Evolutionary conservation across 768 basidiomycete species (phyloP).

Genomic region (Kwoniella newhampshirensis): DNA sequence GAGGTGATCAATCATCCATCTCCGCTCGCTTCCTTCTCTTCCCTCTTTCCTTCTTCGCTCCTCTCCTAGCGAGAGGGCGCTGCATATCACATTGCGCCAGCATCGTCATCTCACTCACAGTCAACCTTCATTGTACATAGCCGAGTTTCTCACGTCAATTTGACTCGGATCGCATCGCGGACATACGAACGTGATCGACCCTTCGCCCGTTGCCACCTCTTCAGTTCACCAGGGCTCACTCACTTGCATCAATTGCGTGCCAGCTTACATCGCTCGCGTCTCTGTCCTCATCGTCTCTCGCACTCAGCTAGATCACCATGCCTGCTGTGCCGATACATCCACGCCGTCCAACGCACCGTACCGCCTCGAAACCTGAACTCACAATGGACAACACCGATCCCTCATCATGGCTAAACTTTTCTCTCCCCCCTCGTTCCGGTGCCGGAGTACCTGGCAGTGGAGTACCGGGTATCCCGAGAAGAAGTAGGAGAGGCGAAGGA

Average conservation of each 20-base stretch:
- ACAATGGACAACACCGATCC: constrained; percentile 28
- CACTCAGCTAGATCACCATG: constrained; percentile 2
- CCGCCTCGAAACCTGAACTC: constrained; percentile 13
- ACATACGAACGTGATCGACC: neutral
- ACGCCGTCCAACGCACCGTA: neutral
- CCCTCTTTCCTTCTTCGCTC: constrained; percentile 7
- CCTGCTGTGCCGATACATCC: constrained; percentile 11
- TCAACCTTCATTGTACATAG: neutral
- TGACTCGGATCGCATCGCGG: neutral
- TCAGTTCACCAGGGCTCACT: neutral
- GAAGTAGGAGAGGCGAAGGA: constrained; percentile 65
- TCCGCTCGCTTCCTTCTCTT: neutral
- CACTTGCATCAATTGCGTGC: neutral
- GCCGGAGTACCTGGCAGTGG: constrained; percentile 38
- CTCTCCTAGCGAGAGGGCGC: constrained; percentile 17
- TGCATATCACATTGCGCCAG: neutral
- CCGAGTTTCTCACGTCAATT: too few species aligned
- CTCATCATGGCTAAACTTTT: constrained; percentile 72
- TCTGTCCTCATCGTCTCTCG: neutral
- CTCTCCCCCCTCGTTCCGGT: constrained; percentile 77
- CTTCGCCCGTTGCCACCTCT: neutral
- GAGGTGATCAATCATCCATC: too few species aligned
- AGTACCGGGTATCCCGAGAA: constrained; percentile 59
- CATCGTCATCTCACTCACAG: neutral
- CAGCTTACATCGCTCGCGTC: neutral